Base-by-base conservation (phyloP, 2,329 filamentous ascomycete species). In the Phyllosticta ampelicida region DNA sequence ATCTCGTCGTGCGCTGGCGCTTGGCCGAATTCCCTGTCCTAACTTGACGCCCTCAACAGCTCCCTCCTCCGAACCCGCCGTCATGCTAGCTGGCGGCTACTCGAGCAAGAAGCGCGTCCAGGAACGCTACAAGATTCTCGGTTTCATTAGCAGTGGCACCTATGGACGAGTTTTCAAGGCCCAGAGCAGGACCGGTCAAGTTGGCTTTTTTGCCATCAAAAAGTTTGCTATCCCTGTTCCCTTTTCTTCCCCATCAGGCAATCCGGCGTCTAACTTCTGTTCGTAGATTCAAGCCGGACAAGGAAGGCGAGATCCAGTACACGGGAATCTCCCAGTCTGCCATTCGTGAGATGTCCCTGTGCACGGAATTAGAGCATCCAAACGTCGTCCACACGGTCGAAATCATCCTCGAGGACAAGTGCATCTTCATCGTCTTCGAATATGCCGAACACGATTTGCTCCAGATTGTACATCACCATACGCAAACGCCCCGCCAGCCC, bases 361-460 rank as follows among this genome's bases (percentile, higher is more conserved):
- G 94, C 74, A 94, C 89, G 44, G 94, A 99, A 70, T 80, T 99
- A 23, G 84, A 82, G 60, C 90, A 99, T 71, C 78, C 83, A 59
- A 97, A 97, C 70, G 86, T 99, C 30, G 92, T 99, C 64, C 85
- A 87, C 60, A 83, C 96, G 1, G 85, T 92, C 61, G 94, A 99
- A 74, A 97, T 96, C 67, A 96, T 99, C 66, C 80, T 99, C 2
- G 92, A 99, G 74, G 91, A 96, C 73, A 97, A 97, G 76, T 96
- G 91, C 75, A 97, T 99, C 71, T 99, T 91, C 74, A 99, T 99
- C 87, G 91, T 99, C 1, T 97, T 99, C 66, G 94, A 97, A 72
- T 99, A 96, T 71, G 94, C 94, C 64, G 94, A 99, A 73, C 94
- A 99, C 72, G 94, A 99, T 72, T 77, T 99, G 44, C 79, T 99